Percentiles rank a stretch among this genome's conserved stretches.
Conservation (phyloP, 208 protist genomes). For the Kentomonas sorsogonicus region DNA sequence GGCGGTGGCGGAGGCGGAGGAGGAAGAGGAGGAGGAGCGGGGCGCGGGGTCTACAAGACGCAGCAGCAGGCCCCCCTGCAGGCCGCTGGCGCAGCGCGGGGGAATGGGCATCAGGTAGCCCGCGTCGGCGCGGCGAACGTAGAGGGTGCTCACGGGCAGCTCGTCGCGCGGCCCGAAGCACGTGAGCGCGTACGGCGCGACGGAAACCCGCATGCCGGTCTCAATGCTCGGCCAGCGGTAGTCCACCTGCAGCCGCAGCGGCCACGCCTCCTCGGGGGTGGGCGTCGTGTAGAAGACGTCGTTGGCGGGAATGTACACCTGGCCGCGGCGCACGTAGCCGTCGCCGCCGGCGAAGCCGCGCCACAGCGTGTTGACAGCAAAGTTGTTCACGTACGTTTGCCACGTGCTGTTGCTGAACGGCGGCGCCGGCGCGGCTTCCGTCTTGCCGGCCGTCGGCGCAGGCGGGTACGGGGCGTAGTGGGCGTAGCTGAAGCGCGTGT, state of each 20-base stretch:
- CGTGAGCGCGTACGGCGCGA: constrained; percentile 25
- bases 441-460: not conserved
- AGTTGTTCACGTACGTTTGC: constrained; percentile 26
- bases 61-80: constrained; percentile 37
- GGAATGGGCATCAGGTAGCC: constrained; percentile 28
- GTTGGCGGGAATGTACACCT: constrained; percentile 46
- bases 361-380: constrained; percentile 57
- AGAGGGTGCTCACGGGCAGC: constrained; percentile 13
- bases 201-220: constrained; percentile 15
- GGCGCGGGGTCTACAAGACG: constrained; percentile 28
- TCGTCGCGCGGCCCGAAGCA: constrained; percentile 29
- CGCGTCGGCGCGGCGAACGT: constrained; percentile 29
- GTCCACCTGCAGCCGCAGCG: constrained; percentile 23
- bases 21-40: not conserved
- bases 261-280: constrained; percentile 9
- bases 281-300: not conserved
- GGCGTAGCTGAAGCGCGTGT: constrained; percentile 41
- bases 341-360: constrained; percentile 43
- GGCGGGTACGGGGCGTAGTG: not conserved
- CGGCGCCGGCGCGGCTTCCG: not conserved
- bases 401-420: constrained; percentile 15
- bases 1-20: constrained; percentile 5
- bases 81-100: constrained; percentile 25
- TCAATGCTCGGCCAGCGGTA: constrained; percentile 18
- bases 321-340: constrained; percentile 38